These are phyloP conservation scores for Gracilariopsis chorda DNA, from an alignment of 23 red algal species.

Conservation along the genomic window DNA sequence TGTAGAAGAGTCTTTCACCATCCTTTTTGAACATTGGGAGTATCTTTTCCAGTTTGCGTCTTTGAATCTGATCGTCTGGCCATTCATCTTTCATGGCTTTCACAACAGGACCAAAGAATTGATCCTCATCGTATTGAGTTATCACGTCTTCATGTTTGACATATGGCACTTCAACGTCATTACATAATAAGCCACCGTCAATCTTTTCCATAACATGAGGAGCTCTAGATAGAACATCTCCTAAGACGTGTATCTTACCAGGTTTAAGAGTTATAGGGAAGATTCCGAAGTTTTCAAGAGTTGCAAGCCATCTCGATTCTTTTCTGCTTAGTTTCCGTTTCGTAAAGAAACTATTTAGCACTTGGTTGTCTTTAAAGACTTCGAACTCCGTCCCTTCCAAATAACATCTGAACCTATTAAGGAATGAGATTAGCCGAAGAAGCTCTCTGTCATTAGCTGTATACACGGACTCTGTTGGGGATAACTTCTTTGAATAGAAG, in stretches of 20 bases:
- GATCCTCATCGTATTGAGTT: background rate
- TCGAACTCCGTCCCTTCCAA: background rate
- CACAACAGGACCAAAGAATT: no score
- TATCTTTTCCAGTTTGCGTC: background rate
- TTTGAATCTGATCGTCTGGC: background rate
- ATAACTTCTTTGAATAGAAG: background rate
- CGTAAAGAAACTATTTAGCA: background rate
- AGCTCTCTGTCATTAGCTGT: conserved; percentile 1
- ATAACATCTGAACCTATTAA: background rate
- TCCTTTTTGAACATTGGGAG: background rate
- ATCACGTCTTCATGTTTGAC: background rate
- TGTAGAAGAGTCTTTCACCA: background rate
- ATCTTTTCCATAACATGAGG: background rate
- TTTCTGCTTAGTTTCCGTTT: background rate
- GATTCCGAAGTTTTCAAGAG: background rate
- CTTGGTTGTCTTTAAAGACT: background rate
- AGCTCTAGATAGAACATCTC: background rate
- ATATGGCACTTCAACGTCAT: background rate
- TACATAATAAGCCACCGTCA: background rate
- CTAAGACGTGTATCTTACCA: background rate
- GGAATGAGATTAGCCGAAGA: background rate
- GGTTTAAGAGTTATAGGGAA: background rate
- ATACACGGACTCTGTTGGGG: background rate
- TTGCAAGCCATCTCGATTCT: background rate
- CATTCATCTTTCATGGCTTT: background rate